Evolutionary conservation across 106 monocot genomes (phyloP), one percentile per base, ranked within the genome.

Genomic region (Dioscorea zingiberensis): DNA sequence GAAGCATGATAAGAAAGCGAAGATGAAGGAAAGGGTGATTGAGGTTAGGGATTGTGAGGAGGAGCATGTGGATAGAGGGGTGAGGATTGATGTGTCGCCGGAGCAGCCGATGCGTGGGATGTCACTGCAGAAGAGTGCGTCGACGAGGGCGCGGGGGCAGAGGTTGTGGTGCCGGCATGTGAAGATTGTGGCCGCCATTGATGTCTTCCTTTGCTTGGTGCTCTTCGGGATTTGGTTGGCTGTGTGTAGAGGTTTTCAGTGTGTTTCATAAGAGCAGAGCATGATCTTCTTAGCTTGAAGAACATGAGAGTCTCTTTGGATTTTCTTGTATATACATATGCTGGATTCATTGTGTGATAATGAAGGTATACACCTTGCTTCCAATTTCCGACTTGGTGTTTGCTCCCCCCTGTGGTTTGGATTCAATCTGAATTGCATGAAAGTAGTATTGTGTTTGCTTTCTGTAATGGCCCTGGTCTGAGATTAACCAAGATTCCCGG

Each of bases 211-310:
- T 12, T 82, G 77, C 70, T 45, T 82, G 53, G 65, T 82, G 3
- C 55, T 82, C 59, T 70, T 77, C 22, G 72, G 54, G 21, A 48
- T 77, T n/a, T 82, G 77, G 82, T 16, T 82, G 54, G 69, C 18
- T 0, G 69, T 82, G 17, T 82, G 82, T 45, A 32, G 69, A 4
- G 77, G 77, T 59, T 57, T 60, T 5, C 48, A 56, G 7, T 63
- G 63, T 63, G 63, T 63, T 44, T 38, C 38, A 38, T 38, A 38
- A 38, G 38, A 38, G 10, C 4, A 2, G n/a, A n/a, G n/a, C n/a
- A n/a, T n/a, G n/a, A n/a, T n/a, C n/a, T n/a, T n/a, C n/a, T n/a
- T n/a, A n/a, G n/a, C n/a, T n/a, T n/a, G n/a, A n/a, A n/a, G n/a
- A n/a, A n/a, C n/a, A n/a, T n/a, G n/a, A n/a, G n/a, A n/a, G n/a